Percentiles rank a stretch among this genome's conserved stretches.
phyloP scores from a whole-genome alignment of 176 grass and related monocot species.

The Triticum timopheevii region DNA sequence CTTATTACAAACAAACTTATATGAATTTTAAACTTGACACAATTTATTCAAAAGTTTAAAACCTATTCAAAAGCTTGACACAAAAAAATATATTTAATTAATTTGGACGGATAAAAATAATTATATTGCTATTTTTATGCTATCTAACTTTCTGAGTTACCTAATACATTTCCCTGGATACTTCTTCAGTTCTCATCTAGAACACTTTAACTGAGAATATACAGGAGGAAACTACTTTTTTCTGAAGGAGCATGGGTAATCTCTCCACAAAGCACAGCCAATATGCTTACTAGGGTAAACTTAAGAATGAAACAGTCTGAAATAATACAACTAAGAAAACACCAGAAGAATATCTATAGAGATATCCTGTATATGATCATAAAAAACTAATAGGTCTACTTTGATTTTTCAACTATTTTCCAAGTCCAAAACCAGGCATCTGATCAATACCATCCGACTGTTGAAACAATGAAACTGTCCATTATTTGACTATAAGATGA shows the following conservation, averaged over 20 bases:
- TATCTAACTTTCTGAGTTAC: conserved; percentile 1
- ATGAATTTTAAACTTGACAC: not conserved
- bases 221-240: not conserved
- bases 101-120: not conserved
- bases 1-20: not conserved
- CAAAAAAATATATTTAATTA: no score
- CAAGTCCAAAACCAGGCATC: not conserved
- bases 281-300: not conserved
- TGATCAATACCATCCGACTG: not conserved
- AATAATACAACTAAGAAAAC: not conserved
- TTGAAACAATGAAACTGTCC: not conserved
- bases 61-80: no score
- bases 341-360: not conserved
- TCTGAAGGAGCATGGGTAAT: not conserved
- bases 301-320: not conserved
- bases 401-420: not conserved
- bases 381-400: not conserved
- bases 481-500: not conserved
- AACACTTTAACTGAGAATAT: not conserved
- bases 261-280: not conserved
- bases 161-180: not conserved
- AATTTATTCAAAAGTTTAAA: not conserved
- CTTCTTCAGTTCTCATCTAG: not conserved
- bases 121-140: not conserved
- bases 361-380: not conserved